Evolutionary conservation across 2,329 filamentous ascomycete species (phyloP).

Genomic region (Myotisia sp.): DNA sequence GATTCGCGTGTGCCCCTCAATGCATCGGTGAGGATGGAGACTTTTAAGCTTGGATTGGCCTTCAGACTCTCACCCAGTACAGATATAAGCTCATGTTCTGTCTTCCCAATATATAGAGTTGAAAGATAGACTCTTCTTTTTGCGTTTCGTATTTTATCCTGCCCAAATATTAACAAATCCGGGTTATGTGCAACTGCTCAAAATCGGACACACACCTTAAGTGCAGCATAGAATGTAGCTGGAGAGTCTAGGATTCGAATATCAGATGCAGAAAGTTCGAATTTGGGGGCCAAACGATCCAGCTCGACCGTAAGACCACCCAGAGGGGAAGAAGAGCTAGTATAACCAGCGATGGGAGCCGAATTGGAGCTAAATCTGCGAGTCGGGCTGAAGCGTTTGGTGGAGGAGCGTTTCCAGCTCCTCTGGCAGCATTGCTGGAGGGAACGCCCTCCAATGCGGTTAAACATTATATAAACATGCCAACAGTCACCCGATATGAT

Average conservation of each 20-base stretch:
- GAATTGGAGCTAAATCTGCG: conserved; percentile 27
- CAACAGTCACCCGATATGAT: neutral
- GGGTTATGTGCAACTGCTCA: conserved; percentile 2
- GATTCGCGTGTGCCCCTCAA: conserved; percentile 83
- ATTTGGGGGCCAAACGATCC: conserved; percentile 79
- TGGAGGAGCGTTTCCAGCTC: conserved; percentile 15
- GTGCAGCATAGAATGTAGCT: conserved; percentile 73
- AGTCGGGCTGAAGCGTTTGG: conserved; percentile 19
- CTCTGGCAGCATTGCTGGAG: conserved; percentile 23
- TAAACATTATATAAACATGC: conserved; percentile 21
- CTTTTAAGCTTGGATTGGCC: conserved; percentile 57
- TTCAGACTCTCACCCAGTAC: conserved; percentile 62
- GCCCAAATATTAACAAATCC: conserved; percentile 13
- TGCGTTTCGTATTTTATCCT: conserved; percentile 70
- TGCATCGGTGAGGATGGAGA: conserved; percentile 85
- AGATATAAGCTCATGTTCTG: conserved; percentile 73
- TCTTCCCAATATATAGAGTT: conserved; percentile 93
- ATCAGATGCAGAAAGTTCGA: conserved; percentile 67
- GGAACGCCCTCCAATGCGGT: conserved; percentile 26
- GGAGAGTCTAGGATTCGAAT: conserved; percentile 69
- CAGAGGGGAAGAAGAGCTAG: conserved; percentile 33
- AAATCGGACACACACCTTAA: conserved; percentile 50
- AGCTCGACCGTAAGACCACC: conserved; percentile 56
- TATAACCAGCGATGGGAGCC: conserved; percentile 14
- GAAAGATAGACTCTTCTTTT: conserved; percentile 74